Evolutionary conservation across 345 rosid species (phyloP).

Genomic region (Brassica incana): DNA sequence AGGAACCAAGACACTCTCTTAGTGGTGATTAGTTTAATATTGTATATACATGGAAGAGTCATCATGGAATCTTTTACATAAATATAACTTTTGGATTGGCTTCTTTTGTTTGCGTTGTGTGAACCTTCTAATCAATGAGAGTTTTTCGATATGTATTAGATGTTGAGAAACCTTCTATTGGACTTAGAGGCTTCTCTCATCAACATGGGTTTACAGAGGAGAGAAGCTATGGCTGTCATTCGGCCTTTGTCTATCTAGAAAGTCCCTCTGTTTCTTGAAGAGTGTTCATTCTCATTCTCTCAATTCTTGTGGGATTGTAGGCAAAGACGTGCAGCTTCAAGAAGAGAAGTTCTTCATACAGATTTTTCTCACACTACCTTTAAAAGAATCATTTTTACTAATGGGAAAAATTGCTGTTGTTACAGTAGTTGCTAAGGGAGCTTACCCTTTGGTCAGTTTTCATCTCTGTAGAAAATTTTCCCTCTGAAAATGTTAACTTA

Average conservation of each 20-base stretch:
- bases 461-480: neutral
- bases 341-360: constrained; percentile 67
- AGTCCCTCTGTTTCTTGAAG: constrained; percentile 1
- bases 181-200: constrained; percentile 1
- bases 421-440: constrained; percentile 73
- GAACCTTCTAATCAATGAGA: neutral
- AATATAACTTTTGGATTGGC: neutral
- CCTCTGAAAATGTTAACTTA: constrained; percentile 8
- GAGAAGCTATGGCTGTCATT: constrained; percentile 48
- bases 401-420: constrained; percentile 62
- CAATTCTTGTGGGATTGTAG: constrained; percentile 32
- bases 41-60: constrained; percentile 12
- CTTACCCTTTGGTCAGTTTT: constrained; percentile 71
- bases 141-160: neutral
- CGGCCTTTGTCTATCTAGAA: neutral
- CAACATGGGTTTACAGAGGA: neutral
- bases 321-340: constrained; percentile 64
- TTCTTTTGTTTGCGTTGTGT: too few species aligned
- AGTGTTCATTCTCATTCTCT: neutral
- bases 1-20: constrained; percentile 1
- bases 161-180: neutral
- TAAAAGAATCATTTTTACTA: constrained; percentile 60
- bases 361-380: constrained; percentile 87
- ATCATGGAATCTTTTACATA: constrained; percentile 2
- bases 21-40: constrained; percentile 11